Percentiles rank a stretch among this genome's conserved stretches.
These are phyloP conservation scores for Ustanciosporium gigantosporum DNA, from an alignment of 1,284 basidiomycete genomes.

Conservation along the genomic window DNA sequence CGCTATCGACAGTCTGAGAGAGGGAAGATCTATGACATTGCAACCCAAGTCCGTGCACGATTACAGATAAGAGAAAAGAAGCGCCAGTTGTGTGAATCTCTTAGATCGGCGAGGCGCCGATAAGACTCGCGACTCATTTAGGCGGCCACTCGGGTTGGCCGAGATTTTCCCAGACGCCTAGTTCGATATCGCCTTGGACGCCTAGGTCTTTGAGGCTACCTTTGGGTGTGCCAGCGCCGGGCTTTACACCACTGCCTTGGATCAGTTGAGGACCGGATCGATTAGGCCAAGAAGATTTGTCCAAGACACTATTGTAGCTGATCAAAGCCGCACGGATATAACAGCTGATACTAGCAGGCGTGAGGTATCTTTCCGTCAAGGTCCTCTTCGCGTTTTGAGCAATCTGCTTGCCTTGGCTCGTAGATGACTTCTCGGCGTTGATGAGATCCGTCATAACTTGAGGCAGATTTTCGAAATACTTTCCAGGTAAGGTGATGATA, in stretches of 20 bases:
- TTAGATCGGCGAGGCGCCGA: no score
- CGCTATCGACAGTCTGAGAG: no score
- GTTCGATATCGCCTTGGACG: constrained; percentile 41
- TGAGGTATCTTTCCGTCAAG: constrained; percentile 36
- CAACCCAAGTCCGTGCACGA: no score
- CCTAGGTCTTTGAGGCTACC: constrained; percentile 25
- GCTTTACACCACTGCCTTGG: constrained; percentile 21
- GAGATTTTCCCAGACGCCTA: constrained; percentile 36
- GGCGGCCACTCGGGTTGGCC: constrained; percentile 46
- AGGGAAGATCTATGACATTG: no score
- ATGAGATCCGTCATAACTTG: constrained; percentile 5
- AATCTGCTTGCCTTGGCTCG: constrained; percentile 7
- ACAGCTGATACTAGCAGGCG: constrained; percentile 34
- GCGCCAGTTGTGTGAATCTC: no score
- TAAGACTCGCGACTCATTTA: no score
- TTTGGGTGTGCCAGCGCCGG: constrained; percentile 33
- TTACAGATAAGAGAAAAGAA: no score
- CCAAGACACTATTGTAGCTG: constrained; percentile 12
- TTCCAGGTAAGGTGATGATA: constrained; percentile 4
- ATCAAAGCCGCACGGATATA: constrained; percentile 37
- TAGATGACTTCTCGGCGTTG: constrained; percentile 3
- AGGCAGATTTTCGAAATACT: constrained; percentile 15
- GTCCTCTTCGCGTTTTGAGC: constrained; percentile 23
- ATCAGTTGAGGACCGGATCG: constrained; percentile 3
- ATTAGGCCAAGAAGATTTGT: constrained; percentile 9